These are phyloP conservation scores for Trametes sanguinea DNA, from an alignment of 768 basidiomycete genomes.

Conservation along the genomic window DNA sequence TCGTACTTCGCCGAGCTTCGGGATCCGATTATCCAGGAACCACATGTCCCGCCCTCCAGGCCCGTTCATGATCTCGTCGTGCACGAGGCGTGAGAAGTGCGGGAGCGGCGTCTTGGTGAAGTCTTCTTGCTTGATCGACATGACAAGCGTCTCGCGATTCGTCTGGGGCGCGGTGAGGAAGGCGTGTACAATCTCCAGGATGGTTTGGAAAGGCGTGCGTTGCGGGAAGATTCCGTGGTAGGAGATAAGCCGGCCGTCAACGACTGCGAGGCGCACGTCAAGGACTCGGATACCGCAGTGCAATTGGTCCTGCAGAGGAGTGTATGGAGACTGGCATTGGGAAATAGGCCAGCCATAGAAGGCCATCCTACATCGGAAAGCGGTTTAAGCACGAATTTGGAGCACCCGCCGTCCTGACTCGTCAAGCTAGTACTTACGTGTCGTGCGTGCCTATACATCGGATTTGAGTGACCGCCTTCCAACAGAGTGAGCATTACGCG, in stretches of 20 bases:
- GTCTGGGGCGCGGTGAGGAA: conserved; percentile 65
- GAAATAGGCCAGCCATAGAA: conserved; percentile 85
- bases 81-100: conserved; percentile 66
- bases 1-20: conserved; percentile 78
- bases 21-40: conserved; percentile 82
- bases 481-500: not conserved
- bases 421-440: conserved; percentile 46
- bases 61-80: conserved; percentile 58
- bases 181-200: conserved; percentile 58
- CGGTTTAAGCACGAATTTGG: conserved; percentile 9
- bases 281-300: conserved; percentile 76
- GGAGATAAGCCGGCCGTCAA: conserved; percentile 62
- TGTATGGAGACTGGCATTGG: conserved; percentile 75
- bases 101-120: conserved; percentile 45
- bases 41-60: conserved; percentile 64
- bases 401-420: no score
- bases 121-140: conserved; percentile 92
- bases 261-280: conserved; percentile 77
- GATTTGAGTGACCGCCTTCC: conserved; percentile 15
- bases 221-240: conserved; percentile 83
- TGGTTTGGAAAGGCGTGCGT: conserved; percentile 62
- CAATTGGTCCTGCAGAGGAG: conserved; percentile 69
- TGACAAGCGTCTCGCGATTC: conserved; percentile 72
- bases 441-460: conserved; percentile 61
- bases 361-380: conserved; percentile 56